These are phyloP conservation scores for Trifolium repens DNA, from an alignment of 306 rosid species.

Conservation along the genomic window DNA sequence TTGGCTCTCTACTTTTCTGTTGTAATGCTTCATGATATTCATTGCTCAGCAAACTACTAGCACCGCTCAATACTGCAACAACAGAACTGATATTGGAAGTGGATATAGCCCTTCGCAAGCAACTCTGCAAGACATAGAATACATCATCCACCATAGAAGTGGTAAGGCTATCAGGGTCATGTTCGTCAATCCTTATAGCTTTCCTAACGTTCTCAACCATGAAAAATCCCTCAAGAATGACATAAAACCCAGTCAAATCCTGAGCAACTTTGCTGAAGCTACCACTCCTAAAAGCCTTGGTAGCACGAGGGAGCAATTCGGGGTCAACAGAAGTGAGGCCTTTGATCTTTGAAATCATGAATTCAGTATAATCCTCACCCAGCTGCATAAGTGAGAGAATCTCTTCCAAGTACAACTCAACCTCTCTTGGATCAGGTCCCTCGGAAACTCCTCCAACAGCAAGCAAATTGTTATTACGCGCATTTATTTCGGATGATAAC, in stretches of 20 bases:
- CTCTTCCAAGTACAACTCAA: slow-evolving; percentile 87
- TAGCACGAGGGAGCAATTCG: slow-evolving; percentile 84
- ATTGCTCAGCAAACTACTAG: slow-evolving; percentile 81
- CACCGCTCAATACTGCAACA: slow-evolving; percentile 85
- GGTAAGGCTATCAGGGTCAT: slow-evolving; percentile 83
- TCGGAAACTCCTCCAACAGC: slow-evolving; percentile 75
- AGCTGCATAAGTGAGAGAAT: slow-evolving; percentile 80
- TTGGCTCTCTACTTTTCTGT: slow-evolving; percentile 84
- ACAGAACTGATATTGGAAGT: slow-evolving; percentile 92
- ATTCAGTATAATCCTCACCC: slow-evolving; percentile 93
- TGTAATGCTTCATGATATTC: slow-evolving; percentile 92
- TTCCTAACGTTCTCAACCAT: slow-evolving; percentile 98
- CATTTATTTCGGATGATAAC: slow-evolving; percentile 82
- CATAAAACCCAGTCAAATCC: slow-evolving; percentile 87
- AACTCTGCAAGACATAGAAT: slow-evolving; percentile 92
- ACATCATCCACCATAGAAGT: slow-evolving; percentile 98
- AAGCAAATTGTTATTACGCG: slow-evolving; percentile 73
- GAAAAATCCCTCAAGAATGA: slow-evolving; percentile 89
- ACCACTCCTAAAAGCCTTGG: slow-evolving; percentile 88
- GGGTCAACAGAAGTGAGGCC: slow-evolving; percentile 83
- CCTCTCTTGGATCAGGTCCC: slow-evolving; percentile 89
- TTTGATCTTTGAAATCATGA: slow-evolving; percentile 84
- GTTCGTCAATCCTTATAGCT: slow-evolving; percentile 87
- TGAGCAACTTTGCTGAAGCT: slow-evolving; percentile 84
- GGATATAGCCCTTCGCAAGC: slow-evolving; percentile 80